Percentiles rank a stretch among this genome's conserved stretches.
Evolutionary conservation across 768 basidiomycete species (phyloP).

Genomic region (Naganishia randhawae): DNA sequence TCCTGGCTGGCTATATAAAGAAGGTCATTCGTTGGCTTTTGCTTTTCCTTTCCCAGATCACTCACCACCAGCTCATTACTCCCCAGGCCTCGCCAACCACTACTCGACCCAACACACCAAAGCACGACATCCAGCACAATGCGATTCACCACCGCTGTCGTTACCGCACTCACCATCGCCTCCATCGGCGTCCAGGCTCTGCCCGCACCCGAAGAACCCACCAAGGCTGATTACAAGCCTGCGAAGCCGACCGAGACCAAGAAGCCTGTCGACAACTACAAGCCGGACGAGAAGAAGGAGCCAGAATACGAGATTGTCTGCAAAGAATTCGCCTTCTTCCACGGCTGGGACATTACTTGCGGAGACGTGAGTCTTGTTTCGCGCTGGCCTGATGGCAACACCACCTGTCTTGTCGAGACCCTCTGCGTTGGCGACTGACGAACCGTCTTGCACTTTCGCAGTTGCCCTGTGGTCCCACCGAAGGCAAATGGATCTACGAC

Average conservation of each 20-base stretch:
- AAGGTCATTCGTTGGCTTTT: background rate
- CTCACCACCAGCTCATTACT: background rate
- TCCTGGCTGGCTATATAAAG: background rate
- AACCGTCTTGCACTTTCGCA: background rate
- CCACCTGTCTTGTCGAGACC: background rate
- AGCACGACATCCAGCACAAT: background rate
- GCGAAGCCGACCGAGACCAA: background rate
- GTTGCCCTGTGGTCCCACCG: background rate
- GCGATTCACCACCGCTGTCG: conserved; percentile 9
- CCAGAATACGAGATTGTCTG: conserved; percentile 10
- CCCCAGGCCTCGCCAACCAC: background rate
- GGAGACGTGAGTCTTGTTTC: conserved; percentile 3
- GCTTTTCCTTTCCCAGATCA: background rate
- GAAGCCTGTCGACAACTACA: background rate
- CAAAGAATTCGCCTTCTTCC: conserved; percentile 13
- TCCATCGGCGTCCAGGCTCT: conserved; percentile 2
- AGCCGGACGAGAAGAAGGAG: conserved; percentile 2
- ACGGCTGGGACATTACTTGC: conserved; percentile 5
- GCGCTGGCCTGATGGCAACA: background rate
- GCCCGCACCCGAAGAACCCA: conserved; percentile 2
- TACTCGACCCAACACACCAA: background rate
- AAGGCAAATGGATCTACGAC: background rate
- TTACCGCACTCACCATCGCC: conserved; percentile 13
- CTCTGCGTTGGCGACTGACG: background rate
- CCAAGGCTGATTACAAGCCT: background rate